phyloP scores from a whole-genome alignment of 2,329 filamentous ascomycete species.

The Trichoderma sp. region DNA sequence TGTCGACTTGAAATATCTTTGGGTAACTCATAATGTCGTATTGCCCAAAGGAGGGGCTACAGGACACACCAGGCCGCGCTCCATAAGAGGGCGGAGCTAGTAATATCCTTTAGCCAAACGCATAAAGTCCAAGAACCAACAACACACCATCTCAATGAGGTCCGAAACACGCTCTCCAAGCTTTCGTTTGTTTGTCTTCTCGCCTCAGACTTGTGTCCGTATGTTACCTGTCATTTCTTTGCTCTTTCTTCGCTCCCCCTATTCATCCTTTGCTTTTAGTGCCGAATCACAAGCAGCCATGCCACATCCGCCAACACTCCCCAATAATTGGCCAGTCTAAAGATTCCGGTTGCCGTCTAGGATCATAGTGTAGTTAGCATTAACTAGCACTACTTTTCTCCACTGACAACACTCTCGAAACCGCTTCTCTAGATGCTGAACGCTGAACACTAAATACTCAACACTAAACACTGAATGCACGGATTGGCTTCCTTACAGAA shows the following conservation, averaged over 20 bases:
- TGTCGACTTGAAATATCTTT: background rate
- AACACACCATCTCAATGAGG: constrained; percentile 16
- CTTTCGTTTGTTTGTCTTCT: background rate
- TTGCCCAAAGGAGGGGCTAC: background rate
- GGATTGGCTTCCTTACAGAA: background rate
- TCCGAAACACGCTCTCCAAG: background rate
- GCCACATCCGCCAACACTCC: background rate
- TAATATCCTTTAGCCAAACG: constrained; percentile 5
- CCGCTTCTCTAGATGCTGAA: background rate
- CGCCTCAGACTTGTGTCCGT: background rate
- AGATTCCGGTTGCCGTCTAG: background rate
- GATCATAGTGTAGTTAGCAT: background rate
- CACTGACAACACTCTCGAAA: background rate
- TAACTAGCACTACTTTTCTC: background rate
- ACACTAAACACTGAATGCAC: background rate
- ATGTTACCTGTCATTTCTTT: background rate
- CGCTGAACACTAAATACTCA: background rate
- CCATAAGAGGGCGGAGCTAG: constrained; percentile 1
- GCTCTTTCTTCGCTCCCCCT: background rate
- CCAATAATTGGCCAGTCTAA: background rate
- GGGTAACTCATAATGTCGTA: constrained; percentile 1
- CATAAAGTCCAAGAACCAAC: constrained; percentile 15
- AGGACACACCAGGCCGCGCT: background rate
- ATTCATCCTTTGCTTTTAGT: background rate
- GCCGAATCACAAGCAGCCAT: background rate